phyloP scores from a whole-genome alignment of 2,329 filamentous ascomycete genomes.

The Colletotrichum shisoi region DNA sequence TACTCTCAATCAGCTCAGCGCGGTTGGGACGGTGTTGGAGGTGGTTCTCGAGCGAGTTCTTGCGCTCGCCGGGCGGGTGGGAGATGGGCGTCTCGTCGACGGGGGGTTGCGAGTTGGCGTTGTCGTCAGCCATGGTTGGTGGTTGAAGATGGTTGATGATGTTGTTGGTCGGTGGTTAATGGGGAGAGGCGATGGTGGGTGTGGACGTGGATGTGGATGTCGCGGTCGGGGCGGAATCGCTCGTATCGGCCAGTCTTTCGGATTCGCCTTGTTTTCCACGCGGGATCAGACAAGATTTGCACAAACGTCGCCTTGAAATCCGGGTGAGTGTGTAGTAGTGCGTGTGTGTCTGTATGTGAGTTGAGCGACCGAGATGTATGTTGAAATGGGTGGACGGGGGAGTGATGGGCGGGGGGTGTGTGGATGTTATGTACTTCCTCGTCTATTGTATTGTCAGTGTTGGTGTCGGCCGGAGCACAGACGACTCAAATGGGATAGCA shows the following conservation, averaged over 20 bases:
- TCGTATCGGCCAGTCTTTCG: slow-evolving; percentile 10
- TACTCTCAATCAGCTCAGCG: slow-evolving; percentile 81
- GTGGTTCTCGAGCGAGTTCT: slow-evolving; percentile 77
- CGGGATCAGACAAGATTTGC: slow-evolving; percentile 17
- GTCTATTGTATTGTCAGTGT: neutral
- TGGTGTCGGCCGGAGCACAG: neutral
- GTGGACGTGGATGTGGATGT: neutral
- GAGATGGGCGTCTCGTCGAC: slow-evolving; percentile 68
- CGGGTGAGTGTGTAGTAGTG: neutral
- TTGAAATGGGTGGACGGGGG: slow-evolving; percentile 11
- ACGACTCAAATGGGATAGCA: neutral
- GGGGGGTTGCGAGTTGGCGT: slow-evolving; percentile 36
- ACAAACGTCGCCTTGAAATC: slow-evolving; percentile 18
- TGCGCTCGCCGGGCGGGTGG: slow-evolving; percentile 58
- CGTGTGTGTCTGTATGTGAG: slow-evolving; percentile 7
- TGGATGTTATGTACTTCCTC: slow-evolving; percentile 28
- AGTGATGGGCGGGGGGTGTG: slow-evolving; percentile 16
- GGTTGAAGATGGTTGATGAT: slow-evolving; percentile 45
- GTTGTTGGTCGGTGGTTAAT: slow-evolving; percentile 20
- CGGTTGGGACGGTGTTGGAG: slow-evolving; percentile 77
- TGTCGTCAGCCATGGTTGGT: slow-evolving; percentile 48
- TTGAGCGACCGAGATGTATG: slow-evolving; percentile 12
- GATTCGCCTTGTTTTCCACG: slow-evolving; percentile 31
- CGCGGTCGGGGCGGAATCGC: neutral
- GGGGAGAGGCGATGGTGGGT: slow-evolving; percentile 16